A percentile compares a stretch with the other conserved stretches of the same genome.
Conservation (phyloP, 441 rosid species). For the Brassica balearica region DNA sequence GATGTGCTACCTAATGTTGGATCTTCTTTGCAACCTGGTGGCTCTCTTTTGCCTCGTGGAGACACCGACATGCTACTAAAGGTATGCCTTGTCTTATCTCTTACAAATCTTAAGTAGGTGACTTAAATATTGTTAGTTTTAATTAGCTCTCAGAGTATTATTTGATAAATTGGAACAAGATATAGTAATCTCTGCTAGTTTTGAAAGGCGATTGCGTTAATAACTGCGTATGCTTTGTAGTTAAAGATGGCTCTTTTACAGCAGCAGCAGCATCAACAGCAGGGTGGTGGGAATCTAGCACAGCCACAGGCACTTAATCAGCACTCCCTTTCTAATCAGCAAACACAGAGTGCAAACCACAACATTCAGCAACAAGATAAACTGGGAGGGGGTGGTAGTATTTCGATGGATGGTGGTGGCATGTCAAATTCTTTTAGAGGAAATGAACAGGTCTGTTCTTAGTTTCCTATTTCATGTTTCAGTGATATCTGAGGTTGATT, state of each 20-base stretch:
- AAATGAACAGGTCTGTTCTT: conserved; percentile 76
- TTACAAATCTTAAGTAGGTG: not conserved
- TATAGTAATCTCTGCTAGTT: conserved; percentile 5
- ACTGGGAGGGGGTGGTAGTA: conserved; percentile 64
- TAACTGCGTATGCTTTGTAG: conserved; percentile 44
- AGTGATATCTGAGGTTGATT: conserved; percentile 7
- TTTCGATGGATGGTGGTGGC: conserved; percentile 62
- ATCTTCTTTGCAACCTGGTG: conserved; percentile 64
- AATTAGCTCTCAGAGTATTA: not conserved
- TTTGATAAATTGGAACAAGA: not conserved
- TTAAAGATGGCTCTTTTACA: conserved; percentile 63
- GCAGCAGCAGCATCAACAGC: conserved; percentile 58
- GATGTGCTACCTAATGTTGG: conserved; percentile 68
- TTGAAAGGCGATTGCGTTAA: conserved; percentile 7
- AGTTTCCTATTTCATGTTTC: conserved; percentile 2
- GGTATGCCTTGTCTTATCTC: conserved; percentile 47
- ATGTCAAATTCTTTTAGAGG: conserved; percentile 80
- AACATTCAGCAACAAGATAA: conserved; percentile 73
- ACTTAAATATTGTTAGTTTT: too few species aligned
- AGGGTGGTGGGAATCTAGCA: conserved; percentile 47
- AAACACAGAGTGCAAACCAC: conserved; percentile 66
- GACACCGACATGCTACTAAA: conserved; percentile 66
- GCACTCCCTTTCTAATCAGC: conserved; percentile 71
- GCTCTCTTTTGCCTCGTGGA: conserved; percentile 56
- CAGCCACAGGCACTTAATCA: conserved; percentile 64